Evolutionary conservation across 345 rosid species (phyloP).

Genomic region (Mallotus nudiflorus): DNA sequence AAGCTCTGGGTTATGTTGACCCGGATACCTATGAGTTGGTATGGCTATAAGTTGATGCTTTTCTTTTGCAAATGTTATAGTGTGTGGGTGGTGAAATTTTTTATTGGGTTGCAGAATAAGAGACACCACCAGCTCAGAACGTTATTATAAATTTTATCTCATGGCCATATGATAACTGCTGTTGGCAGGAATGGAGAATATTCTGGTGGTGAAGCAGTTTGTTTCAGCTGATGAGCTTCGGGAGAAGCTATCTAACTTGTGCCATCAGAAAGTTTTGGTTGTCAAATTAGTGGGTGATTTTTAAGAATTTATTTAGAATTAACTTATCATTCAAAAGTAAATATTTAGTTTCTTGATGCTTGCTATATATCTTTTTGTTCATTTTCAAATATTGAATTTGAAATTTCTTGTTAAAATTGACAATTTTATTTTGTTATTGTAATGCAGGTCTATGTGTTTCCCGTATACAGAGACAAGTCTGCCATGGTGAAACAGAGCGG

Average conservation of each 20-base stretch:
- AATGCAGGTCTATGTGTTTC: too few relatives aligned
- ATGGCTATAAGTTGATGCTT: background rate
- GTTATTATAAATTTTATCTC: conserved; percentile 83
- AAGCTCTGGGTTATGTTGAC: conserved; percentile 82
- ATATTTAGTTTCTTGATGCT: conserved; percentile 5
- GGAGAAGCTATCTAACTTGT: conserved; percentile 81
- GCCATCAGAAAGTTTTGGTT: conserved; percentile 71
- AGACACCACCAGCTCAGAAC: conserved; percentile 91
- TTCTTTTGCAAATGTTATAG: background rate
- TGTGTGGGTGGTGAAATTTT: background rate
- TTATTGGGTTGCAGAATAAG: conserved; percentile 66
- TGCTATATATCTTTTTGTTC: too few relatives aligned
- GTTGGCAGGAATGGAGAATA: conserved; percentile 98
- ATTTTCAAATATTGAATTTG: too few relatives aligned
- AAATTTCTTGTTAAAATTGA: too few relatives aligned
- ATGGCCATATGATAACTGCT: conserved; percentile 95
- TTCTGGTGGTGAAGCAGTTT: conserved; percentile 86
- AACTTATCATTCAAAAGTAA: background rate
- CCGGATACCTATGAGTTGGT: conserved; percentile 72
- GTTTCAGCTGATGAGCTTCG: conserved; percentile 83
- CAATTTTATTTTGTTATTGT: too few relatives aligned
- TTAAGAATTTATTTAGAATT: background rate
- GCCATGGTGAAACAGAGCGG: too few relatives aligned
- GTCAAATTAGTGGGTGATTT: conserved; percentile 63
- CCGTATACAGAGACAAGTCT: too few relatives aligned